Conservation (phyloP, 2,329 filamentous ascomycete species). For the Westerdykella sp. region DNA sequence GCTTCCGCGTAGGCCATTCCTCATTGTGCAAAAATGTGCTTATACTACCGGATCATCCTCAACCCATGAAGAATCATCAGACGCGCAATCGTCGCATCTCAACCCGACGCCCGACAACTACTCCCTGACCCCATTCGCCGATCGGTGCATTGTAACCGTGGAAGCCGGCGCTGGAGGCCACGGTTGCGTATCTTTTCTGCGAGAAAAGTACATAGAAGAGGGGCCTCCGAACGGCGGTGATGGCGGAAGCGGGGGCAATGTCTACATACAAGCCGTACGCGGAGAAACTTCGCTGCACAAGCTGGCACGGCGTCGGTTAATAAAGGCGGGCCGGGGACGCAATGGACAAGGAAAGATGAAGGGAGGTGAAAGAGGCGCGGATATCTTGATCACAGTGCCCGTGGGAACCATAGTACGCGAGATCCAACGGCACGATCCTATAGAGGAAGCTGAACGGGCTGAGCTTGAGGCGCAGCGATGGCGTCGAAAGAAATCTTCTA, state of each 20-base stretch:
- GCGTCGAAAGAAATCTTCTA: slow-evolving; percentile 18
- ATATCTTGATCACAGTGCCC: slow-evolving; percentile 82
- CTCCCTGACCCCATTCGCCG: slow-evolving; percentile 73
- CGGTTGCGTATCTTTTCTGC: slow-evolving; percentile 88
- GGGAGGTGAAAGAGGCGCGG: slow-evolving; percentile 74
- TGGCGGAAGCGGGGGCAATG: slow-evolving; percentile 81
- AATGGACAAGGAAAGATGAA: slow-evolving; percentile 69
- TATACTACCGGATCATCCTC: slow-evolving; percentile 13
- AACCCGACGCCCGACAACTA: slow-evolving; percentile 83
- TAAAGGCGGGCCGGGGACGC: slow-evolving; percentile 69
- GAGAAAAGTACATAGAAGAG: slow-evolving; percentile 82
- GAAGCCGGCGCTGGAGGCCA: slow-evolving; percentile 78
- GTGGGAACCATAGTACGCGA: slow-evolving; percentile 89
- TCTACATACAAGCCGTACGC: slow-evolving; percentile 89
- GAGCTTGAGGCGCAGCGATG: slow-evolving; percentile 23
- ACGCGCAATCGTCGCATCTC: slow-evolving; percentile 42
- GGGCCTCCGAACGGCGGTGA: slow-evolving; percentile 94
- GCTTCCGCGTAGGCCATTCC: slow-evolving; percentile 10
- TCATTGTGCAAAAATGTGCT: slow-evolving; percentile 22
- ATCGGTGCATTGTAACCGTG: slow-evolving; percentile 72
- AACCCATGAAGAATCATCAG: slow-evolving; percentile 4
- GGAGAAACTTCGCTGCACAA: slow-evolving; percentile 93
- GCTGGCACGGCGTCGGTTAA: slow-evolving; percentile 66
- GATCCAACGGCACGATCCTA: slow-evolving; percentile 69
- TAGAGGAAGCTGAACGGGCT: slow-evolving; percentile 57